Evolutionary conservation across 2,329 filamentous ascomycete genomes (phyloP), one percentile per base, ranked within the genome.

Genomic region (Xenosphaeropsis pyriputrescens): DNA sequence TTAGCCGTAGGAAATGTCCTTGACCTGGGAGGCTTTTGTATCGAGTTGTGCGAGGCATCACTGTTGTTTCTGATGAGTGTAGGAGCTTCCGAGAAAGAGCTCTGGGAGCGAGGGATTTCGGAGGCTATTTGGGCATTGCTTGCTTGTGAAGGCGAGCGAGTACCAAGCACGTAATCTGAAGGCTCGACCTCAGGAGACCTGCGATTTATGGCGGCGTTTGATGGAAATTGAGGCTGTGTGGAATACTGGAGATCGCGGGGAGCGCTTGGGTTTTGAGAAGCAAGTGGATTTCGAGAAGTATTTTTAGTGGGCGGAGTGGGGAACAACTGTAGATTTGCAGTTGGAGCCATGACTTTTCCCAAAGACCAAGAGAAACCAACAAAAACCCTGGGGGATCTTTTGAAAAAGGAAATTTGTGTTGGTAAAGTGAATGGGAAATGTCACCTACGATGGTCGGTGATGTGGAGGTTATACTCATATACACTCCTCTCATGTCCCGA

Each of bases 21-120:
- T 17, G 62, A 59, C 18, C 50, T 51, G 4, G 67, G 49, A 13
- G 68, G 70, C 17, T 76, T 75, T 36, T 69, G 67, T 45, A 75
- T 74, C 15, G 71, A 77, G 51, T 58, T 69, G 38, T 68, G 60
- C 1, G 70, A 72, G 14, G 62, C 58, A 35, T 58, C 61, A 50
- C 67, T 73, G 35, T 60, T 60, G 42, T 58, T 63, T 35, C 67
- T 61, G 9, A 65, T 63, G 31, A 72, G 57, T 2, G 67, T 67
- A 37, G 63, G 60, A 19, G 64, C 61, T 40, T 68, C 63, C 0
- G 69, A 68, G 41, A 72, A 63, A 17, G 67, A 64, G 0, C 67
- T 70, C 11, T 67, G 65, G 26, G 64, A 60, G 32, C 67, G 62
- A 5, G 58, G 59, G 2, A 50, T 45, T 18, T 52, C 48, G 13